phyloP scores from a whole-genome alignment of 495 filamentous ascomycete species.

The Penicillium paxilli region DNA sequence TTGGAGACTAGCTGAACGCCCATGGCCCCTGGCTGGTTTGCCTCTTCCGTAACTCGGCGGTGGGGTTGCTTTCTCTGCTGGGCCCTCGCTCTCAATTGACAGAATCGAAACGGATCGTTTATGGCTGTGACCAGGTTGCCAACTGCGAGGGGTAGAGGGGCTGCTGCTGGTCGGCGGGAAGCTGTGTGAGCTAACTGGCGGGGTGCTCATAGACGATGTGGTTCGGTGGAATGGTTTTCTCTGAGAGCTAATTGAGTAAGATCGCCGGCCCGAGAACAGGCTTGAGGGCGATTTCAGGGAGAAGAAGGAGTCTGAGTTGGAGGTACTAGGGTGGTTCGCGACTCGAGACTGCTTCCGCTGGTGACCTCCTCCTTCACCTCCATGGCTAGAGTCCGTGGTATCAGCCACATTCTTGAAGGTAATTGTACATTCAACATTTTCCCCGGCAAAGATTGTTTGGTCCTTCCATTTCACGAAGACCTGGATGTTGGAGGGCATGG shows the following conservation, averaged over 20 bases:
- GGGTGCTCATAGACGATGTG: constrained; percentile 47
- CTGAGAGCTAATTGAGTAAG: constrained; percentile 34
- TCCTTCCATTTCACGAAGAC: constrained; percentile 94
- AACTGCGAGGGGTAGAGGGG: constrained; percentile 40
- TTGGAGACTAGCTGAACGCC: constrained; percentile 81
- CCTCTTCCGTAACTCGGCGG: constrained; percentile 37
- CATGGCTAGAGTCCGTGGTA: constrained; percentile 32
- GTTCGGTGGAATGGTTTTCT: constrained; percentile 40
- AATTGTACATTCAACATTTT: constrained; percentile 90
- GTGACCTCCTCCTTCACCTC: constrained; percentile 27
- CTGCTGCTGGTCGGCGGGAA: constrained; percentile 39
- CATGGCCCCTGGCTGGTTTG: constrained; percentile 63
- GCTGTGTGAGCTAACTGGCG: constrained; percentile 44
- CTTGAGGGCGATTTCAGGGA: constrained; percentile 40
- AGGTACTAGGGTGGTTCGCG: constrained; percentile 36
- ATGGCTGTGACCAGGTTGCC: constrained; percentile 51
- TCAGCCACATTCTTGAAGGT: constrained; percentile 88
- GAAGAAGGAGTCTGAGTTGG: constrained; percentile 44
- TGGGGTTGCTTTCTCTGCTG: constrained; percentile 35
- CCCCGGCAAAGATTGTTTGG: constrained; percentile 89
- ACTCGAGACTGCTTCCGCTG: constrained; percentile 48
- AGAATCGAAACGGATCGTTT: constrained; percentile 92
- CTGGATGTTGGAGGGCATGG: constrained; percentile 69
- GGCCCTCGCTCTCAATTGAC: constrained; percentile 71
- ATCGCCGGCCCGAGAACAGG: constrained; percentile 43